phyloP scores from a whole-genome alignment of 306 rosid species.

The Arachis stenosperma region DNA sequence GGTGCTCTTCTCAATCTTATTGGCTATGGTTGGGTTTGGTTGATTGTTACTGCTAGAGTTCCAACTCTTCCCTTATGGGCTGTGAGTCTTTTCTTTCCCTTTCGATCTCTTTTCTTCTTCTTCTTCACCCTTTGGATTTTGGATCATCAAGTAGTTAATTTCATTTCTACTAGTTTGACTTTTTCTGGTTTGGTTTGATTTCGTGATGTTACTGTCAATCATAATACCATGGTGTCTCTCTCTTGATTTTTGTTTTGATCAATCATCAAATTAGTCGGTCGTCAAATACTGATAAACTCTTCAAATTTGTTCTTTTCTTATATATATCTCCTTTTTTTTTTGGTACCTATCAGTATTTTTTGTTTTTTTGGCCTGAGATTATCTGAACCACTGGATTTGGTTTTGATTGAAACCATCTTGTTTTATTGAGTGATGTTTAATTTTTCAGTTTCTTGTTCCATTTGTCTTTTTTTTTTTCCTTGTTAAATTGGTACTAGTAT shows the following conservation, averaged over 20 bases:
- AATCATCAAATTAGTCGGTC: neutral
- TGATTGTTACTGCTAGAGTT: constrained; percentile 63
- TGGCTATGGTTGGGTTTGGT: constrained; percentile 92
- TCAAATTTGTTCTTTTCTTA: constrained; percentile 12
- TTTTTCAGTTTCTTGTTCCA: neutral
- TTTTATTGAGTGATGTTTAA: neutral
- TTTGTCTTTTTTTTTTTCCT: neutral
- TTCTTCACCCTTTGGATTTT: neutral
- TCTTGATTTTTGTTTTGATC: constrained; percentile 9
- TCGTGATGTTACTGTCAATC: constrained; percentile 26
- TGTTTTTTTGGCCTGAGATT: constrained; percentile 2
- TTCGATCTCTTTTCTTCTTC: neutral
- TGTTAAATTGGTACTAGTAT: no score
- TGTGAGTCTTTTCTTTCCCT: constrained; percentile 50
- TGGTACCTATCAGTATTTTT: no score
- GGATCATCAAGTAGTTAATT: no score
- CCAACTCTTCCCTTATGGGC: constrained; percentile 79
- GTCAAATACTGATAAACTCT: neutral
- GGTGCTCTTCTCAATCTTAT: constrained; percentile 69
- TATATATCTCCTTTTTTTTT: neutral
- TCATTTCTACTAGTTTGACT: constrained; percentile 1
- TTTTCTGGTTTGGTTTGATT: neutral
- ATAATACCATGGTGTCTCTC: neutral
- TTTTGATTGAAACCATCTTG: neutral
- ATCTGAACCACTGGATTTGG: neutral